phyloP scores from a whole-genome alignment of 2,329 filamentous ascomycete genomes.

The Thielaviopsis punctulata region DNA sequence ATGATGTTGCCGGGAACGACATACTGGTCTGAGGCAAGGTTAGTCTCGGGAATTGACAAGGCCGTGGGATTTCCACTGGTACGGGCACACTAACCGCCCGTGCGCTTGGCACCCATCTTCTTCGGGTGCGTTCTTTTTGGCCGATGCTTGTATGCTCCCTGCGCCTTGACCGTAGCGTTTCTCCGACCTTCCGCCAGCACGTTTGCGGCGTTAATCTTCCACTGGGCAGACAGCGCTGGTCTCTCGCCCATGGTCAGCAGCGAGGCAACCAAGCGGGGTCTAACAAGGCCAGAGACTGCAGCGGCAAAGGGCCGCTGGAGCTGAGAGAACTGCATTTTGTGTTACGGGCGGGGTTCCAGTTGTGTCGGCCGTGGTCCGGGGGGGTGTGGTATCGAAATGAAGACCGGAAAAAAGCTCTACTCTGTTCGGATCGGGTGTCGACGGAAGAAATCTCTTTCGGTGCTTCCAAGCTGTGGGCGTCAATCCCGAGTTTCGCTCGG shows the following conservation, averaged over 20 bases:
- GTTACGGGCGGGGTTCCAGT: no score
- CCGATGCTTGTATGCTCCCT: constrained; percentile 50
- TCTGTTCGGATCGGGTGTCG: not conserved
- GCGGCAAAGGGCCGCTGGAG: constrained; percentile 30
- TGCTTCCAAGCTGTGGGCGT: not conserved
- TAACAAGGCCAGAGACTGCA: constrained; percentile 19
- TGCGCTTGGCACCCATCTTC: constrained; percentile 86
- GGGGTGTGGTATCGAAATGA: not conserved
- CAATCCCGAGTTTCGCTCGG: not conserved
- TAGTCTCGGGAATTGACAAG: no score
- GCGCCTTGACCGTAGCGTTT: constrained; percentile 43
- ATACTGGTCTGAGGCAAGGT: constrained; percentile 49
- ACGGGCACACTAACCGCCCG: constrained; percentile 46
- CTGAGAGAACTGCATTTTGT: constrained; percentile 16
- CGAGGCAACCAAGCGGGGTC: constrained; percentile 12
- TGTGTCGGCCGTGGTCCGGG: no score
- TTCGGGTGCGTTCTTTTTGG: constrained; percentile 48
- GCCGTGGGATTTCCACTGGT: no score
- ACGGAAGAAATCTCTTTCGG: not conserved
- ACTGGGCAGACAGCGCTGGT: constrained; percentile 13
- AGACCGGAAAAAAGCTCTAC: not conserved
- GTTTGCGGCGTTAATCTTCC: constrained; percentile 12
- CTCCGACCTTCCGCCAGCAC: constrained; percentile 25
- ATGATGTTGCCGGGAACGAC: constrained; percentile 95
- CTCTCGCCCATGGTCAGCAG: constrained; percentile 13